Evolutionary conservation across 2,329 filamentous ascomycete genomes (phyloP), one percentile per base, ranked within the genome.

Genomic region (Graphilbum fragrans): DNA sequence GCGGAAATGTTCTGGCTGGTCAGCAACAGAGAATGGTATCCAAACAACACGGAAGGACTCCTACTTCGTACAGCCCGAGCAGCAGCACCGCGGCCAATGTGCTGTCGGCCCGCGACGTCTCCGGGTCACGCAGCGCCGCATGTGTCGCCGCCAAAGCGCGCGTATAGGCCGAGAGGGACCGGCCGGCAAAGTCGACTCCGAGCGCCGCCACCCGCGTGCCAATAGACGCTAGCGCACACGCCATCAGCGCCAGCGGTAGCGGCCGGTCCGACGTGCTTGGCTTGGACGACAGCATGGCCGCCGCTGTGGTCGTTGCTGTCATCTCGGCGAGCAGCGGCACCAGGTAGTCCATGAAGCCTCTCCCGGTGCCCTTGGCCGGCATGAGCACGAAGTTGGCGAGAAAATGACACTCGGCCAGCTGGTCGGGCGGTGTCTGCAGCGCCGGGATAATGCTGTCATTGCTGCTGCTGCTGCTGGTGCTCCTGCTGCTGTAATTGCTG

Each of bases 1-100:
- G 71, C 68, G 1, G 68, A 69, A 35, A 79, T 76, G 42, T 66
- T 73, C 57, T 56, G 34, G 14, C 18, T 17, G n/a, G 32, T 34
- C 17, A 34, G 32, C 12, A 5, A 4, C 9, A 33, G 31, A 8
- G 17, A n/a, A 7, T 18, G 16, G 9, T 22, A 38, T 17, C 41
- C 21, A 37, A 18, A 4, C 3, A 11, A 29, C n/a, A 23, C 7
- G 18, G 18, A 14, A 34, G 11, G 8, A 7, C 29, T 8, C 20
- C 10, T n/a, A 16, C 38, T 35, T 80, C 77, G 45, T 75, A 81
- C 19, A 79, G 59, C 0, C 74, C 72, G 21, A 81, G 53, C 44
- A 80, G 57, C 25, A 81, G 56, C 16, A 80, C 73, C 1, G 75
- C 66, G 2, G 72, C 75, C 12, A 81, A 51, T 0, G 75, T 78